These are phyloP conservation scores for Jacaranda mimosifolia DNA, from an alignment of 257 asterid genomes.

Conservation along the genomic window DNA sequence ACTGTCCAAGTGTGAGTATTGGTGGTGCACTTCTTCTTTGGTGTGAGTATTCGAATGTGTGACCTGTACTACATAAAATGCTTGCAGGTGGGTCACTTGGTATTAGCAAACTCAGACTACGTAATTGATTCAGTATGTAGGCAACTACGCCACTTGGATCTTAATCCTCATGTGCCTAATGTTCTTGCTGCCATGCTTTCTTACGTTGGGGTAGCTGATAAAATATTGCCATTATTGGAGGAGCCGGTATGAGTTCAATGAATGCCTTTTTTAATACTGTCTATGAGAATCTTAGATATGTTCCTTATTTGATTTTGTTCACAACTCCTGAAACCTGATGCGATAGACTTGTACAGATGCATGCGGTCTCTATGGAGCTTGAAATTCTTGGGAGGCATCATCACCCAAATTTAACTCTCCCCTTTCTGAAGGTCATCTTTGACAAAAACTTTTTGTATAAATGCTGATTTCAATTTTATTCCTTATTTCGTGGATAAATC, in stretches of 20 bases:
- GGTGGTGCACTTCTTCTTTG: constrained; percentile 38
- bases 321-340: constrained; percentile 33
- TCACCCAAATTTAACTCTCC: constrained; percentile 85
- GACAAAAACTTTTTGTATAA: constrained; percentile 22
- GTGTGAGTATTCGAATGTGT: constrained; percentile 30
- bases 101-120: constrained; percentile 88
- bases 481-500: constrained; percentile 3
- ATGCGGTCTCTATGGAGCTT: constrained; percentile 86
- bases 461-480: constrained; percentile 28
- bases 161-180: constrained; percentile 89
- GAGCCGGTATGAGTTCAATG: constrained; percentile 77
- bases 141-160: constrained; percentile 92
- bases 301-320: constrained; percentile 18
- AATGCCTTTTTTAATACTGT: constrained; percentile 20
- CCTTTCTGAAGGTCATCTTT: constrained; percentile 83
- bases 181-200: constrained; percentile 97
- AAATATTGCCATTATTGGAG: constrained; percentile 90
- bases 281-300: constrained; percentile 13
- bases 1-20: constrained; percentile 79
- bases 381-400: constrained; percentile 95
- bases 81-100: constrained; percentile 95
- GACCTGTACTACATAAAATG: constrained; percentile 33
- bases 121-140: constrained; percentile 88
- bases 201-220: constrained; percentile 83
- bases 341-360: constrained; percentile 67